A percentile compares a stretch with the other conserved stretches of the same genome.
Conservation (phyloP, 768 basidiomycete species). For the Gautieria morchelliformis region DNA sequence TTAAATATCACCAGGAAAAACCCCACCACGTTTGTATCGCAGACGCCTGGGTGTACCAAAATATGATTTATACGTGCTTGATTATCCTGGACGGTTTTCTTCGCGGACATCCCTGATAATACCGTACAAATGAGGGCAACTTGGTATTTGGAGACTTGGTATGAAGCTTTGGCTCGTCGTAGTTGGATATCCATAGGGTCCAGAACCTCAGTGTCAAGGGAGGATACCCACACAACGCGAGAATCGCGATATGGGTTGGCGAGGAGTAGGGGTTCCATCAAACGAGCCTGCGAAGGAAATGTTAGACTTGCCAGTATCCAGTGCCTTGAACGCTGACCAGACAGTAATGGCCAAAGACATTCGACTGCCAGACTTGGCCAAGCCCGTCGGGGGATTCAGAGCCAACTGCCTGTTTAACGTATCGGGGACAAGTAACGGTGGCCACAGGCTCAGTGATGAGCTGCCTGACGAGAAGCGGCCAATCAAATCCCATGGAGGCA, state of each 20-base stretch:
- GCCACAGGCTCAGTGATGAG: conserved; percentile 34
- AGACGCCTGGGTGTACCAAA: conserved; percentile 61
- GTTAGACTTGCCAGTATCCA: not conserved
- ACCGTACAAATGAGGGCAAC: conserved; percentile 54
- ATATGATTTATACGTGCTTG: conserved; percentile 41
- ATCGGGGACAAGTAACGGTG: conserved; percentile 45
- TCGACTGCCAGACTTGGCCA: conserved; percentile 80
- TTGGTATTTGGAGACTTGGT: conserved; percentile 69
- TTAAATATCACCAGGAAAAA: conserved; percentile 25
- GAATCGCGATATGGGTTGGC: conserved; percentile 28
- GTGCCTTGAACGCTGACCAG: conserved; percentile 39
- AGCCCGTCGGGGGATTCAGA: conserved; percentile 57
- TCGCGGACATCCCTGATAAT: conserved; percentile 39
- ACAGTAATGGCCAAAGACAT: conserved; percentile 72
- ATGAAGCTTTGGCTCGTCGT: conserved; percentile 47
- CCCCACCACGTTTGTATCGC: conserved; percentile 46
- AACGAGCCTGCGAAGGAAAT: conserved; percentile 43
- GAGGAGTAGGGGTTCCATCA: conserved; percentile 43
- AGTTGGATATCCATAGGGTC: conserved; percentile 72
- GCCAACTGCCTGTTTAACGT: conserved; percentile 47
- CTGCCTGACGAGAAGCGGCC: conserved; percentile 36
- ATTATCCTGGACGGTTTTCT: conserved; percentile 10
- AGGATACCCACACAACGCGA: conserved; percentile 75
- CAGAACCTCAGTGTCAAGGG: conserved; percentile 51
- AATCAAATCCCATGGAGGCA: conserved; percentile 46